These are phyloP conservation scores for Drechslerella stenobrocha DNA, from an alignment of 2,329 filamentous ascomycete species.

Conservation along the genomic window DNA sequence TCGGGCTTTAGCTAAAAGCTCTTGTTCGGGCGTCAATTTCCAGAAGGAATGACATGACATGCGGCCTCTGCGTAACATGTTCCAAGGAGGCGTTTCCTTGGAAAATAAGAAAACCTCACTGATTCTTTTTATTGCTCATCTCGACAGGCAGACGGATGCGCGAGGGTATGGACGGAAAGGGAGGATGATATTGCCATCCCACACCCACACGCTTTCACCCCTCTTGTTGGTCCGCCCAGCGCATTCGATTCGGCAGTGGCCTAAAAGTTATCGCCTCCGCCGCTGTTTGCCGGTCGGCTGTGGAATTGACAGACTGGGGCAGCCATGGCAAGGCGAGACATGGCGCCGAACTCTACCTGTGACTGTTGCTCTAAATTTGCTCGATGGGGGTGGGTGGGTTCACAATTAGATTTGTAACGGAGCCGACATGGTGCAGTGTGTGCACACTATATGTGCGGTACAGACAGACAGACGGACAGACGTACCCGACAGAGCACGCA, in stretches of 20 bases:
- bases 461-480: neutral
- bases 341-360: slow-evolving; percentile 18
- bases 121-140: neutral
- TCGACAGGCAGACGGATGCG: neutral
- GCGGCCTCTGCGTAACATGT: slow-evolving; percentile 1
- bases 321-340: slow-evolving; percentile 24
- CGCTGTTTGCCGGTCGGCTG: slow-evolving; percentile 46
- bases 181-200: slow-evolving; percentile 26
- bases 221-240: too few relatives aligned
- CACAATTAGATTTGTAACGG: slow-evolving; percentile 1
- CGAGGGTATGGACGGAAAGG: slow-evolving; percentile 12
- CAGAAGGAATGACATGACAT: slow-evolving; percentile 8
- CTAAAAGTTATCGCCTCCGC: slow-evolving; percentile 21
- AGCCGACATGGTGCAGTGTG: neutral
- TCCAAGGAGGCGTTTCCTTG: neutral
- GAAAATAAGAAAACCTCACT: neutral
- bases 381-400: neutral
- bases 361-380: slow-evolving; percentile 7
- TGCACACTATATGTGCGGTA: too few relatives aligned
- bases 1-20: neutral
- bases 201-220: too few relatives aligned
- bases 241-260: slow-evolving; percentile 12
- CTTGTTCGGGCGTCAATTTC: slow-evolving; percentile 1
- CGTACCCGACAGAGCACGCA: neutral
- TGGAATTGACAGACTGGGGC: slow-evolving; percentile 47